Evolutionary conservation across 768 basidiomycete genomes (phyloP), one percentile per base, ranked within the genome.

Genomic region (Udeniomyces megalosporus): DNA sequence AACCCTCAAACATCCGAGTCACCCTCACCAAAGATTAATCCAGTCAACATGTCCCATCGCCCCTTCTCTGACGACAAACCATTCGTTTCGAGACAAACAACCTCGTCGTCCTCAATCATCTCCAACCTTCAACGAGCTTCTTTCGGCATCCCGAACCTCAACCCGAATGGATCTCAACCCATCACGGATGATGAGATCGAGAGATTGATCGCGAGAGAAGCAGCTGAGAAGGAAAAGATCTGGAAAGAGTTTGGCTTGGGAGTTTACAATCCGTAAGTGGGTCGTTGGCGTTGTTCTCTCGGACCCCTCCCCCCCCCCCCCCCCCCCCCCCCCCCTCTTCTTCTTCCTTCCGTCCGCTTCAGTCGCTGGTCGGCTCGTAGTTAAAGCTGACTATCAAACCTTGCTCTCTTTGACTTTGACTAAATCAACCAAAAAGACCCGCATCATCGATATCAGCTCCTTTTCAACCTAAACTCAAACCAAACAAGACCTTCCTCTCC

Each of bases 191-290:
- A 53, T 28, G 61, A 62, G 34, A 57, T 99, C 31, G 89, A 89
- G 2, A 86, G 90, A 56, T 80, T 97, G 61, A 84, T 99, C 56
- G 80, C 96, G 45, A 83, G 81, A 67, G 95, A 97, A 73, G 93
- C 95, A 1, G 89, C 88, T 76, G 83, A 84, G 77, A 88, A 90
- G 74, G 89, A 89, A 35, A 82, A 85, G 69, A 78, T 76, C 61
- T 96, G 90, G 71, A 67, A 66, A 57, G 80, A 84, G 69, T 78
- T 84, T 29, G 91, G 91, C 2, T 78, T 93, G 52, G 76, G 81
- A 10, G 90, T 87, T 1, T 88, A 88, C 70, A 17, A 31, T 32
- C 54, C 60, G n/a, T n/a, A n/a, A n/a, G n/a, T n/a, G n/a, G n/a
- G n/a, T n/a, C n/a, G n/a, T n/a, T n/a, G n/a, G n/a, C n/a, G n/a